Base-by-base conservation (phyloP, 805 yeast species). In the Lipomyces yamadae region DNA sequence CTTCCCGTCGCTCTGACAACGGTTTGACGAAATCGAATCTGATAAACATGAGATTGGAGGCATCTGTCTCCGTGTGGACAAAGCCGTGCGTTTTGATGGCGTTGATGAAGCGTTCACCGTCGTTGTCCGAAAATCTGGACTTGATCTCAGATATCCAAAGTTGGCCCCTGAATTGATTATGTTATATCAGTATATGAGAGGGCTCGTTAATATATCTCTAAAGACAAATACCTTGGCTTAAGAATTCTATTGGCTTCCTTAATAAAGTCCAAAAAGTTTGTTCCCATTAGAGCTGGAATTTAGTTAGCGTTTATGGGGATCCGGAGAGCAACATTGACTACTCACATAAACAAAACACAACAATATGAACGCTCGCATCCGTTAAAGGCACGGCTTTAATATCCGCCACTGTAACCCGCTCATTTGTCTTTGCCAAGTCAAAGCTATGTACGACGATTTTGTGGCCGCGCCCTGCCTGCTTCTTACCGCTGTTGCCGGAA, bases 91-190 rank as follows among this genome's bases (percentile, higher is more conserved):
- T 78, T 76, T 92, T 92, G 72, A 95, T 81, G 0, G 90, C 86
- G 32, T 89, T 85, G 11, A 89, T 91, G 78, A 95, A 95, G 72
- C 90, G 93, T 7, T 70, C 62, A 13, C 76, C 77, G 42, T 78
- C 77, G 29, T 65, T 86, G 73, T 92, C 97, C 5, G 85, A 80
- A 74, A 95, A 91, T 74, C 99, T 83, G 0, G 97, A 91, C 78
- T 94, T 94, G 79, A 95, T 95, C 76, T 95, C 99, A 1, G 98
- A 95, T 58, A 95, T 92, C 99, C 99, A 95, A 58, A 95, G 79
- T 76, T 94, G 97, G 34, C 99, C 98, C 67, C 92, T 83, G 55
- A n/a, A 57, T 10, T 7, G 7, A 13, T 18, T 3, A 29, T 15
- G 37, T 57, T 50, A 57, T 24, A 24, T 24, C 24, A 24, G 24